Percentiles rank a stretch among this genome's conserved stretches.
These are phyloP conservation scores for Trichoderma endophyticum DNA, from an alignment of 2,329 filamentous ascomycete genomes.

Conservation along the genomic window DNA sequence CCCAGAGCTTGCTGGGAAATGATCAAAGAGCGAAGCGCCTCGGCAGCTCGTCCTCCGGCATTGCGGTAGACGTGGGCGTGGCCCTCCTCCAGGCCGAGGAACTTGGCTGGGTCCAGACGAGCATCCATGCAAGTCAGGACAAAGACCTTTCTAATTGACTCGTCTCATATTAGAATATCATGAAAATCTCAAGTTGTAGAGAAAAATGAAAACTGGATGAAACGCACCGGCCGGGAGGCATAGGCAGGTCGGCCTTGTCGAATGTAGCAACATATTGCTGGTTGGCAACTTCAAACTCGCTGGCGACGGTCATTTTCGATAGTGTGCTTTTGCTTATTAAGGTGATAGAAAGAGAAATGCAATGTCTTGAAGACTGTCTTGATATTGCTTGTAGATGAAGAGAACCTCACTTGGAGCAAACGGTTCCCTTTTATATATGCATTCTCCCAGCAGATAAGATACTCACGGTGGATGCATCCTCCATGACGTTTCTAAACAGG, in stretches of 20 bases:
- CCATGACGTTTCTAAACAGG: neutral
- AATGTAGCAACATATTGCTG: conserved; percentile 62
- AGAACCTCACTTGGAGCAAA: neutral
- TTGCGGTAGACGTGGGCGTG: conserved; percentile 79
- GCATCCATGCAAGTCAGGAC: conserved; percentile 79
- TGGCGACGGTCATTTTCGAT: conserved; percentile 22
- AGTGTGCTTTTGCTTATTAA: too few relatives aligned
- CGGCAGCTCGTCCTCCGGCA: conserved; percentile 62
- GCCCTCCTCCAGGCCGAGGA: conserved; percentile 68
- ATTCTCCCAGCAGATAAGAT: neutral
- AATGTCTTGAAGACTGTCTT: neutral
- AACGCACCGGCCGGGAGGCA: conserved; percentile 58
- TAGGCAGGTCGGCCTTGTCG: conserved; percentile 61
- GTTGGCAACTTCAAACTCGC: conserved; percentile 35
- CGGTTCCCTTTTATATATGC: neutral
- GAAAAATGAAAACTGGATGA: neutral
- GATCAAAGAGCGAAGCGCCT: conserved; percentile 70
- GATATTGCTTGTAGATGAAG: neutral
- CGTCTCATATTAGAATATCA: neutral
- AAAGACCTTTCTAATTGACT: conserved; percentile 31
- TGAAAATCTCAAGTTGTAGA: neutral
- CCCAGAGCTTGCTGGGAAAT: conserved; percentile 78
- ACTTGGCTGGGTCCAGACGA: conserved; percentile 63
- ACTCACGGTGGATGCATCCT: neutral
- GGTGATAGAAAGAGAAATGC: neutral